These are phyloP conservation scores for Auriscalpium vulgare DNA, from an alignment of 768 basidiomycete genomes.

Conservation along the genomic window DNA sequence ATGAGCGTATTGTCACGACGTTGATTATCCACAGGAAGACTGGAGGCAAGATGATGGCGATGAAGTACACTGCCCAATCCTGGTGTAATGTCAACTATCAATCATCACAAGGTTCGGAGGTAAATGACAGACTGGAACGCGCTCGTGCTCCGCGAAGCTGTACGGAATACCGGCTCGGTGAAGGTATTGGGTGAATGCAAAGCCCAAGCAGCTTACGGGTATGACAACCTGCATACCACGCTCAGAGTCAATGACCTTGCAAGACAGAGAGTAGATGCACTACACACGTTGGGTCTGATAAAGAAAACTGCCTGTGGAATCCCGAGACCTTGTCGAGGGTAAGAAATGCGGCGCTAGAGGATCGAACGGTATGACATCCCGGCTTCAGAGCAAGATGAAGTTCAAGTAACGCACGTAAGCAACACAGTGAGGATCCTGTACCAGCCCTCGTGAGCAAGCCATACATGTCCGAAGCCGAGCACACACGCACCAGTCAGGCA, in stretches of 20 bases:
- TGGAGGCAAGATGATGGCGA: slow-evolving; percentile 57
- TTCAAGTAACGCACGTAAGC: slow-evolving; percentile 45
- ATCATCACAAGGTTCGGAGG: background rate
- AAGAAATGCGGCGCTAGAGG: slow-evolving; percentile 49
- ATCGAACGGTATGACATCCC: background rate
- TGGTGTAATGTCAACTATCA: slow-evolving; percentile 1
- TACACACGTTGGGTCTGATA: slow-evolving; percentile 67
- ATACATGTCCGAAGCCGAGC: too few relatives aligned
- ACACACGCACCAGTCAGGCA: too few relatives aligned
- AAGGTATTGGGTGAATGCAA: background rate
- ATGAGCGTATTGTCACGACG: slow-evolving; percentile 59
- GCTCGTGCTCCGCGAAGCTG: slow-evolving; percentile 67
- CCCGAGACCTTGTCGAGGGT: slow-evolving; percentile 59
- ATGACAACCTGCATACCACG: slow-evolving; percentile 24
- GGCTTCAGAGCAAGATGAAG: background rate
- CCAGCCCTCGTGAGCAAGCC: too few relatives aligned
- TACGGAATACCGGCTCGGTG: background rate
- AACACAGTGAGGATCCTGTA: slow-evolving; percentile 62
- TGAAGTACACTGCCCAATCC: slow-evolving; percentile 22
- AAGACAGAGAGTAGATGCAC: background rate
- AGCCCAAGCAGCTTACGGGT: slow-evolving; percentile 26
- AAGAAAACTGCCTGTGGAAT: slow-evolving; percentile 70
- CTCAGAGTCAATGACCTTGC: background rate
- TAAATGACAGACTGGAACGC: slow-evolving; percentile 52
- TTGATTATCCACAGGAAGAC: slow-evolving; percentile 64